phyloP scores from a whole-genome alignment of 148 eudicot genomes.

The Rhododendron griersonianum region DNA sequence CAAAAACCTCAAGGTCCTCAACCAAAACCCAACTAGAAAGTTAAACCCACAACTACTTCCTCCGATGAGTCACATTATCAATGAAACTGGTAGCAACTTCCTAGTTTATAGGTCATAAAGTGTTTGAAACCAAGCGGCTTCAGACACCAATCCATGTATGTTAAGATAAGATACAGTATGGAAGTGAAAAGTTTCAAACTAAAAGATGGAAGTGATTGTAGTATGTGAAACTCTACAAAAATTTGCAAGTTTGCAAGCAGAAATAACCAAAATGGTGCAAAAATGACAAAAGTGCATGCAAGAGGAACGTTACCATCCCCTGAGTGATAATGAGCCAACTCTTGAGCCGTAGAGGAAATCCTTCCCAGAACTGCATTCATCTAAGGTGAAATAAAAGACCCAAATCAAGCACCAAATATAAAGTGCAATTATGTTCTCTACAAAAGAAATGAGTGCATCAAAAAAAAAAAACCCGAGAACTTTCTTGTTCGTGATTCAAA shows the following conservation, averaged over 20 bases:
- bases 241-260: background rate
- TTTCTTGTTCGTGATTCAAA: too few species aligned
- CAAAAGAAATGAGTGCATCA: too few species aligned
- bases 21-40: too few species aligned
- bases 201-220: background rate
- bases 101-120: background rate
- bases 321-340: conserved; percentile 95
- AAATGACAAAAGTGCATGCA: conserved; percentile 6
- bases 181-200: background rate
- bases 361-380: conserved; percentile 97
- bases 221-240: background rate
- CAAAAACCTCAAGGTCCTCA: too few species aligned
- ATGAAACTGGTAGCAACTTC: background rate
- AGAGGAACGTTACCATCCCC: conserved; percentile 67
- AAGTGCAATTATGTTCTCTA: too few species aligned
- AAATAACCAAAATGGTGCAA: background rate
- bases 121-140: background rate
- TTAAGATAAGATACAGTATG: background rate
- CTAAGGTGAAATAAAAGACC: conserved; percentile 49
- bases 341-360: conserved; percentile 88
- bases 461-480: too few species aligned
- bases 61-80: background rate
- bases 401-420: too few species aligned
- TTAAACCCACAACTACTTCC: background rate
- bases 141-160: background rate